Base-by-base conservation (phyloP, 805 yeast species). In the Clavispora asparagi region DNA sequence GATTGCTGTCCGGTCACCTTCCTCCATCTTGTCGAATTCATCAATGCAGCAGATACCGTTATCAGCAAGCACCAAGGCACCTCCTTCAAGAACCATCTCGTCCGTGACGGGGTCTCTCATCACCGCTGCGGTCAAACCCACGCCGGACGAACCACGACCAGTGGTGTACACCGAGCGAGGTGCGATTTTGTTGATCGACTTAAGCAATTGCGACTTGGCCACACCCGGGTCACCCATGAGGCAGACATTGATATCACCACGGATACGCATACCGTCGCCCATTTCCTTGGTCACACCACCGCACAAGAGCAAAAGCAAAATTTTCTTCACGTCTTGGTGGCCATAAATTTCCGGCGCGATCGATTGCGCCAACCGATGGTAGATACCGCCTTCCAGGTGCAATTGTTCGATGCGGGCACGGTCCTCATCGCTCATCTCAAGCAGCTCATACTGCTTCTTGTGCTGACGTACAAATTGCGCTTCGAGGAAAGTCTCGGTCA, bases 181-280 rank as follows among this genome's bases (percentile, higher is more conserved):
- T 4, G 98, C 94, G 45, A 94, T 86, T 58, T 91, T 89, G 49
- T 89, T 78, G 54, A 94, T 88, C 30, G 95, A 85, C 64, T 94
- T 94, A 53, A 94, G 74, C 60, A 94, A 73, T 76, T 94, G 99
- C 3, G 98, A 94, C 68, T 94, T 94, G 60, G 99, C 99, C 45
- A 94, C 99, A 75, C 99, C 99, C 37, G 99, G 99, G 62, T 94
- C 99, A 58, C 99, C 99, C 97, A 94, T 92, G 43, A 94, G 76
- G 70, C 97, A 85, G 45, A 94, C 79, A 61, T 94, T 94, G 56
- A 94, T 87, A 64, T 94, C 99, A 59, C 99, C 99, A 73, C 99
- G 83, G 59, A 94, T 94, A 60, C 85, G 82, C 88, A 94, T 82
- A 54, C 99, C 99, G 68, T 94, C 99, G 39, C 95, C 96, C 57